Conservation (phyloP, 208 protist species). For the Dictyostelium gargantuum region DNA sequence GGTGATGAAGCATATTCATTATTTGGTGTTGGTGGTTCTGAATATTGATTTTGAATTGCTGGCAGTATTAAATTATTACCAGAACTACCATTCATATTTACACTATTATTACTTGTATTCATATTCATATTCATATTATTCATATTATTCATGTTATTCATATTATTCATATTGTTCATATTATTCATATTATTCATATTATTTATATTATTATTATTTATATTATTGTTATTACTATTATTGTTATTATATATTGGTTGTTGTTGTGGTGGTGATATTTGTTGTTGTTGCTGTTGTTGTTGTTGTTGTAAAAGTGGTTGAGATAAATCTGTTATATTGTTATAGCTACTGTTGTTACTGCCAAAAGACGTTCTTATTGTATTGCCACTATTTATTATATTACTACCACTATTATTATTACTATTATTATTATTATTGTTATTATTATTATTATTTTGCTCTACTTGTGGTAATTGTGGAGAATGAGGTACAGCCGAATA, state of each 20-base stretch:
- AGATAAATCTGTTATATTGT: neutral
- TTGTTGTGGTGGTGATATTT: neutral
- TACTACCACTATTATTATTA: too few species aligned
- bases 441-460: neutral
- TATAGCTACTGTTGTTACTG: neutral
- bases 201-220: neutral
- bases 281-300: neutral
- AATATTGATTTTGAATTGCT: neutral
- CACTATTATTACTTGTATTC: neutral
- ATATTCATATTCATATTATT: neutral
- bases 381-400: neutral
- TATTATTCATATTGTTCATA: neutral
- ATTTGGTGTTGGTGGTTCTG: constrained; percentile 2
- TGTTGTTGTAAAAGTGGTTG: neutral
- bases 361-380: neutral
- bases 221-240: too few species aligned
- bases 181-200: neutral
- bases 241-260: too few species aligned
- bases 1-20: neutral
- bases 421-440: neutral
- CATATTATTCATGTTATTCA: neutral
- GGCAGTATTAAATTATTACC: neutral
- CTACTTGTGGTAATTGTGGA: neutral
- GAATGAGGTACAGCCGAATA: neutral
- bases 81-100: neutral